phyloP scores from a whole-genome alignment of 345 rosid species.

The Salix viminalis region DNA sequence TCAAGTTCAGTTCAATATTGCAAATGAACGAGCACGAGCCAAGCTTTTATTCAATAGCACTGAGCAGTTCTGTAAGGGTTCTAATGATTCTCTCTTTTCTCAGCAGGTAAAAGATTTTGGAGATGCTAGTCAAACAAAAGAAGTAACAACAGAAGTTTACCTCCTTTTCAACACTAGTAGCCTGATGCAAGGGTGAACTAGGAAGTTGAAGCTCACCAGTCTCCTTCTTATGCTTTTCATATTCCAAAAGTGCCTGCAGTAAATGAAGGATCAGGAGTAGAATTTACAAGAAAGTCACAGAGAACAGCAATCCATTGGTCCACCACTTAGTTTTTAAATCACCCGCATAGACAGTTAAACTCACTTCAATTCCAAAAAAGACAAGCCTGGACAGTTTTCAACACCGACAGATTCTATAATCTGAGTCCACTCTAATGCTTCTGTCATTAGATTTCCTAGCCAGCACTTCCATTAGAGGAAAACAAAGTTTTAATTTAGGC shows the following conservation, averaged over 20 bases:
- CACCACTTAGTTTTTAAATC: neutral
- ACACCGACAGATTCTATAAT: neutral
- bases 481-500: neutral
- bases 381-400: neutral
- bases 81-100: neutral
- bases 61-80: neutral
- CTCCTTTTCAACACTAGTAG: conserved; percentile 64
- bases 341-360: neutral
- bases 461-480: neutral
- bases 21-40: neutral
- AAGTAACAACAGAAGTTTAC: conserved; percentile 27
- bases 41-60: neutral
- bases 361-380: neutral
- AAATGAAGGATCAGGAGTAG: conserved; percentile 17
- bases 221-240: conserved; percentile 64
- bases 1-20: neutral
- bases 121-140: conserved; percentile 4
- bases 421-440: neutral
- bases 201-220: conserved; percentile 76
- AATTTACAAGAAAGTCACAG: conserved; percentile 1
- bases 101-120: neutral
- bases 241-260: conserved; percentile 76
- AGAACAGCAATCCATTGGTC: neutral
- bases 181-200: conserved; percentile 45
- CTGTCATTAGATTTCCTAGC: neutral